Evolutionary conservation across 2,329 filamentous ascomycete species (phyloP), one percentile per base, ranked within the genome.

Genomic region (Aspergillus fumigatiaffinis): DNA sequence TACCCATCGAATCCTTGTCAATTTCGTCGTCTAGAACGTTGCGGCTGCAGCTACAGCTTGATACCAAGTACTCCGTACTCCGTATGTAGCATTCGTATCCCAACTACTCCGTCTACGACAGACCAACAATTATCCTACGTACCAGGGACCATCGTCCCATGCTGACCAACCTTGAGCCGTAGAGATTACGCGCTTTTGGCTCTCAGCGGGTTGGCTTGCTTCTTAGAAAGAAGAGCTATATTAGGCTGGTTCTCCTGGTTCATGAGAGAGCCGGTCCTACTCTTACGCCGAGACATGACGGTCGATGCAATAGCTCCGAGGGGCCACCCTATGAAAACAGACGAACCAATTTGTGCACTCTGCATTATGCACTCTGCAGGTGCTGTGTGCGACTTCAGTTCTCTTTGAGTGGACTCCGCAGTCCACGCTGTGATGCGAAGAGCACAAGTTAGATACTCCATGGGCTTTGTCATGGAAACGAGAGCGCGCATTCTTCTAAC

Each of bases 21-120:
- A 57, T 63, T 55, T 57, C 59, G 62, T 53, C 52, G 44, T 44
- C 50, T 55, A 63, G 54, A 50, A 50, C 46, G 51, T 54, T 54
- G 57, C 48, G 54, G 62, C 66, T 68, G 63, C 69, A 65, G 66
- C 68, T 68, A 70, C 67, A 70, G 67, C 66, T 63, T 61, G 60
- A 59, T 65, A 14, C 52, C 54, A 47, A 50, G 42, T 9, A 52
- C 42, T 10, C 4, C 8, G 42, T 21, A 46, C 9, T 46, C 25
- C 26, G 28, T 29, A 12, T 3, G 9, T 23, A 46, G n/a, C 42
- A 42, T 21, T 46, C 21, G 9, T 46, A 21, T 44, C 8, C 8
- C 41, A 21, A 21, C 4, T 44, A 44, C 41, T 38, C 32, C n/a
- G 41, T 9, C 41, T 44, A 23, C 21, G 41, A n/a, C n/a, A n/a